Evolutionary conservation across 176 grass and related monocot species (phyloP), one percentile per base, ranked within the genome.

Genomic region (Bothriochloa decipiens): DNA sequence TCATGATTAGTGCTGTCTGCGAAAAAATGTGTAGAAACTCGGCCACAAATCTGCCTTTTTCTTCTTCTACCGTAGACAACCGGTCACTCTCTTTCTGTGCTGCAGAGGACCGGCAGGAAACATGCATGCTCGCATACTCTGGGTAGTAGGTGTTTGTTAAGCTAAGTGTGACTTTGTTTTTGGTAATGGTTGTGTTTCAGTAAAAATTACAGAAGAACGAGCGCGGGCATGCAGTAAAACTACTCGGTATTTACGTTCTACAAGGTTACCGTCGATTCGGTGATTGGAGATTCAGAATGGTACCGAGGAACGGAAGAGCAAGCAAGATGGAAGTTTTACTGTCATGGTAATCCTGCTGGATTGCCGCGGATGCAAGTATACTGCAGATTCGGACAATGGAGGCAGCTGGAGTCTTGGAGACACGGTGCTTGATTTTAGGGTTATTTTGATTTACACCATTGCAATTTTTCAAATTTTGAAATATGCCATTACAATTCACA

Each of bases 71-170:
- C 43, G 65, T 65, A 71, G 65, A 72, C 52, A 86, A 77, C 53
- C 15, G 15, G 74, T 68, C 47, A 60, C 32, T 35, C 49, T 32
- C 18, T 57, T 52, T 75, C 11, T 18, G 25, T 82, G 28, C 35
- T 61, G 32, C 72, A 20, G 41, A 70, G 32, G 58, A 76, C 71
- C 29, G 29, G 29, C 29, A 32, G 29, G 29, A 32, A 32, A 32
- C 29, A 32, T 32, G 29, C 29, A 32, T 32, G 29, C 29, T 32
- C 78, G 72, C 57, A 45, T 15, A 43, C 77, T 42, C 14, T 57
- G 26, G 52, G 83, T 70, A 46, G 83, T 43, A 73, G 88, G 79
- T 86, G 28, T 71, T 29, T 60, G 49, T 72, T 18, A 78, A 90
- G 74, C 37, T 65, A 90, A 77, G 11, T 8, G 27, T 83, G 84